Percentiles rank a stretch among this genome's conserved stretches.
Evolutionary conservation across 2,329 filamentous ascomycete species (phyloP).

Genomic region (Penicillium brevicompactum): DNA sequence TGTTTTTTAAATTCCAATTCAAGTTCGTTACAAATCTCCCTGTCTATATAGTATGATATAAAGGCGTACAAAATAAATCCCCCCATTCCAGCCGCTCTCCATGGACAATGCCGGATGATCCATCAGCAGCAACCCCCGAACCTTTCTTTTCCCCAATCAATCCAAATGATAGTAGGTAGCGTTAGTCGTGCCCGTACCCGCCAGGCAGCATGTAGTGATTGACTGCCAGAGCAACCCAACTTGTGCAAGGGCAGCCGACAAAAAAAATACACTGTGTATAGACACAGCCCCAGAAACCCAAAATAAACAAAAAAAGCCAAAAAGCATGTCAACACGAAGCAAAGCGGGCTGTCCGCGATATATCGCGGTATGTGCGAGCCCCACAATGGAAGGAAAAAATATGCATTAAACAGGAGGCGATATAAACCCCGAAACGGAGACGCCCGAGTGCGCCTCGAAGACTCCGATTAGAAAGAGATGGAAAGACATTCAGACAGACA

Average conservation of each 20-base stretch:
- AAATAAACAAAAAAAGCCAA: background rate
- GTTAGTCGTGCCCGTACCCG: constrained; percentile 19
- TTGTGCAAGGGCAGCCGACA: constrained; percentile 6
- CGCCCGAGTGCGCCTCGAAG: constrained; percentile 1
- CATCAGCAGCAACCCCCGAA: constrained; percentile 8
- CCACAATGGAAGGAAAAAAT: background rate
- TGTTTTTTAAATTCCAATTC: constrained; percentile 6
- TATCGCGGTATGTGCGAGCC: constrained; percentile 5
- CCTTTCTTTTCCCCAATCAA: constrained; percentile 6
- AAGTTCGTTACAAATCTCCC: constrained; percentile 8
- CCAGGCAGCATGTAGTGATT: constrained; percentile 19
- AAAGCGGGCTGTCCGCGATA: constrained; percentile 1
- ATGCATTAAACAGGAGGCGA: constrained; percentile 11
- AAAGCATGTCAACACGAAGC: background rate
- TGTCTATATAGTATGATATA: constrained; percentile 9
- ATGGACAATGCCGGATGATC: constrained; percentile 21
- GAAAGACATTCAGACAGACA: background rate
- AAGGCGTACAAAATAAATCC: constrained; percentile 3
- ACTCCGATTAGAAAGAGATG: background rate
- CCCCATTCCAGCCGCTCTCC: constrained; percentile 13
- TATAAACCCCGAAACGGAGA: constrained; percentile 4
- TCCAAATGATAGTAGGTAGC: constrained; percentile 3
- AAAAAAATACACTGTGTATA: constrained; percentile 19
- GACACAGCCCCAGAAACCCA: background rate
- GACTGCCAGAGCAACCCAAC: constrained; percentile 9